These are phyloP conservation scores for Ophiostoma sp. DNA, from an alignment of 2,329 filamentous ascomycete genomes.

Conservation along the genomic window DNA sequence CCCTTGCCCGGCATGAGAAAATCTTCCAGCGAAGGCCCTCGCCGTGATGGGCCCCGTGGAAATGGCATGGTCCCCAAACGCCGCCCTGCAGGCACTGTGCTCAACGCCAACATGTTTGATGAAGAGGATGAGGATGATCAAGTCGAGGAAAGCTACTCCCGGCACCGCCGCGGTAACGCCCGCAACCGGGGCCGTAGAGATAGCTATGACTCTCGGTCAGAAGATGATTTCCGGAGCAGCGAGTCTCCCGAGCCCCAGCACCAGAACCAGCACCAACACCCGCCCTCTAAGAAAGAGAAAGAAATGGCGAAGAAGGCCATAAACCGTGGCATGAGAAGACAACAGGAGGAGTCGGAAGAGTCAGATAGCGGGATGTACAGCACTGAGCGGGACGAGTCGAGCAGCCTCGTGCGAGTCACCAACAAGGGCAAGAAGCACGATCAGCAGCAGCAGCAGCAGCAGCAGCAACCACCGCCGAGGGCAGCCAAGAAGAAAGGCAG, in stretches of 20 bases:
- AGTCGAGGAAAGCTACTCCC: background rate
- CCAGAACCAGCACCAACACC: background rate
- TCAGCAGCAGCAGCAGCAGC: background rate
- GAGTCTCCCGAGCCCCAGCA: background rate
- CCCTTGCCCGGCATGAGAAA: conserved; percentile 13
- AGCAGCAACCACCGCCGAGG: background rate
- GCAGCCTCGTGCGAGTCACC: conserved; percentile 1
- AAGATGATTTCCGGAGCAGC: background rate
- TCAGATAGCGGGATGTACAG: background rate
- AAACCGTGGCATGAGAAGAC: background rate
- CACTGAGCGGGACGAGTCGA: background rate
- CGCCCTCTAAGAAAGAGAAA: background rate
- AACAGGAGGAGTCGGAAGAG: background rate
- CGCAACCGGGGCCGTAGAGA: background rate
- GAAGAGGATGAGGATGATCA: conserved; percentile 10
- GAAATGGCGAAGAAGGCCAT: conserved; percentile 8
- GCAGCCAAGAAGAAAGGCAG: conserved; percentile 13
- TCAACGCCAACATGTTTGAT: conserved; percentile 13
- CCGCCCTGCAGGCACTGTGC: conserved; percentile 8
- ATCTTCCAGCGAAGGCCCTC: background rate
- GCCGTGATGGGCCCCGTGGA: conserved; percentile 9
- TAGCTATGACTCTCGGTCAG: background rate
- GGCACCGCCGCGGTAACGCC: background rate
- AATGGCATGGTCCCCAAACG: background rate
- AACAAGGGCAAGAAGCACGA: conserved; percentile 6